These are phyloP conservation scores for Debaryomyces nepalensis DNA, from an alignment of 1,139 yeast species.

Conservation along the genomic window DNA sequence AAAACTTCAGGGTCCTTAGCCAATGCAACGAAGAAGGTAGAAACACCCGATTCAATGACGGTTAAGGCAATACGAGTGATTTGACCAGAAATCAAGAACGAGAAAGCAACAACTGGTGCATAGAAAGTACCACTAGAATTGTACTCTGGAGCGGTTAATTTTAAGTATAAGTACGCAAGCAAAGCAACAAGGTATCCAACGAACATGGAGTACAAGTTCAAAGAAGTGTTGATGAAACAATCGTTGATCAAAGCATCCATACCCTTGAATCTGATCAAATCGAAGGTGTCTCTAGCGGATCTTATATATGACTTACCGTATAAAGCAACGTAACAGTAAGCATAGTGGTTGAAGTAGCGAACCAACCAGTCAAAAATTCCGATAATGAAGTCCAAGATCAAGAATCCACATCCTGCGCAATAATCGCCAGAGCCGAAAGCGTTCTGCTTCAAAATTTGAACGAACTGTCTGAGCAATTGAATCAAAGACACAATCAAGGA, in stretches of 20 bases:
- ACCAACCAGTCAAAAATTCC: constrained; percentile 78
- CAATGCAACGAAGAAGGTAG: constrained; percentile 85
- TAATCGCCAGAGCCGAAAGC: constrained; percentile 59
- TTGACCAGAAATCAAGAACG: constrained; percentile 78
- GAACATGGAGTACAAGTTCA: constrained; percentile 71
- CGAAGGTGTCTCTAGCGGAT: constrained; percentile 84
- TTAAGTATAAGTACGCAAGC: constrained; percentile 71
- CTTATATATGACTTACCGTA: constrained; percentile 79
- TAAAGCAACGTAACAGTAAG: constrained; percentile 84
- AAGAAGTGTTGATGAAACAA: constrained; percentile 75
- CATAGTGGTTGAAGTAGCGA: constrained; percentile 87
- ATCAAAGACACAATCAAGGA: constrained; percentile 79
- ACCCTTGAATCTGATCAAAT: constrained; percentile 77
- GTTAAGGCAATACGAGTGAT: constrained; percentile 73
- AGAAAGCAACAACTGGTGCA: constrained; percentile 78
- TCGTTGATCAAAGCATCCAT: constrained; percentile 87
- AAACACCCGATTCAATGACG: constrained; percentile 78
- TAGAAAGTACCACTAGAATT: constrained; percentile 68
- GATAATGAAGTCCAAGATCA: constrained; percentile 63
- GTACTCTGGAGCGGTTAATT: constrained; percentile 73
- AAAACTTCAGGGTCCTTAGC: constrained; percentile 89
- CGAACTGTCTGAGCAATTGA: constrained; percentile 61
- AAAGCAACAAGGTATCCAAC: constrained; percentile 73
- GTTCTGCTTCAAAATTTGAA: constrained; percentile 52
- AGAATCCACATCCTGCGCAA: constrained; percentile 58